Evolutionary conservation across 2,329 filamentous ascomycete genomes (phyloP).

Genomic region (Sclerotinia nivalis): DNA sequence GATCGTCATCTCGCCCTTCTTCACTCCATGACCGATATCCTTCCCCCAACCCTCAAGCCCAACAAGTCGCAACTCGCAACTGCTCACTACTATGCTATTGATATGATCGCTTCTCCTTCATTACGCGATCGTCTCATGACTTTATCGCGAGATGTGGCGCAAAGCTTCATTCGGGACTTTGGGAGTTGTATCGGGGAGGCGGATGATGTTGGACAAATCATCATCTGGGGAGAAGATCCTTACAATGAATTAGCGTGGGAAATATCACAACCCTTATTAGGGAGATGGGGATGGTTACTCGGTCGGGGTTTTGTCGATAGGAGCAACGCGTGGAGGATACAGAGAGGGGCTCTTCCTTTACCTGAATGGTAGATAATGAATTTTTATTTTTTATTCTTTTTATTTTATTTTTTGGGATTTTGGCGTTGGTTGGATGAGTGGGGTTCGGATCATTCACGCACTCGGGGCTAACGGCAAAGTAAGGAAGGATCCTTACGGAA

Average conservation of each 20-base stretch:
- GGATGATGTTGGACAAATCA: constrained; percentile 45
- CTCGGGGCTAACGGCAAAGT: background rate
- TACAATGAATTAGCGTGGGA: constrained; percentile 48
- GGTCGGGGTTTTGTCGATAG: constrained; percentile 44
- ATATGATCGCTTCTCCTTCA: constrained; percentile 45
- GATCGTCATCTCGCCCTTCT: constrained; percentile 42
- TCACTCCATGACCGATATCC: constrained; percentile 38
- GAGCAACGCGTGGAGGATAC: constrained; percentile 47
- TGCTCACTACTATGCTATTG: constrained; percentile 47
- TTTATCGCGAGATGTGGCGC: constrained; percentile 42
- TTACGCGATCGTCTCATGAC: constrained; percentile 45
- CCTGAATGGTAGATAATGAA: constrained; percentile 39
- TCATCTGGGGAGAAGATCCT: constrained; percentile 48
- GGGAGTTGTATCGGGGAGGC: constrained; percentile 43
- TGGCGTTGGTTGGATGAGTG: background rate
- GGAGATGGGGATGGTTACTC: constrained; percentile 46
- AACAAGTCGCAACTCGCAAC: constrained; percentile 45
- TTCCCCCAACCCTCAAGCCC: constrained; percentile 44
- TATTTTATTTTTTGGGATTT: background rate
- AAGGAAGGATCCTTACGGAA: background rate
- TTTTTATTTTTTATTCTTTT: background rate
- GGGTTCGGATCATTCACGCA: background rate
- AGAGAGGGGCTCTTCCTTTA: constrained; percentile 43
- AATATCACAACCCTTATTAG: constrained; percentile 44
- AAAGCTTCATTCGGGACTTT: constrained; percentile 44